phyloP scores from a whole-genome alignment of 371 early-diverging fungal species.

The Basidiobolus meristosporus region DNA sequence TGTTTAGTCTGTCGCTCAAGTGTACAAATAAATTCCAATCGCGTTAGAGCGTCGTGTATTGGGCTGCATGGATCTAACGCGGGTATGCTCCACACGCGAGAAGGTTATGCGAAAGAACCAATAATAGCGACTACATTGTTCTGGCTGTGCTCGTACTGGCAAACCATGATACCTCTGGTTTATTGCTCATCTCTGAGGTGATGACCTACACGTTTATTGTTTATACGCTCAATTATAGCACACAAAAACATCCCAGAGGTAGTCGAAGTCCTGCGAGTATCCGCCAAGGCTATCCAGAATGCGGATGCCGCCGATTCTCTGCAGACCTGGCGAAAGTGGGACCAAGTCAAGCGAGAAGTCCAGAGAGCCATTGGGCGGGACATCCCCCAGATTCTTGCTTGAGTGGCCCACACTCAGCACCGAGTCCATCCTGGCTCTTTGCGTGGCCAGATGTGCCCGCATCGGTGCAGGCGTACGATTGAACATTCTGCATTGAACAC shows the following conservation, averaged over 20 bases:
- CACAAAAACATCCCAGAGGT: slow-evolving; percentile 22
- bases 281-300: slow-evolving; percentile 40
- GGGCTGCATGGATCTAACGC: too few species aligned
- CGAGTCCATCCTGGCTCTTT: slow-evolving; percentile 60
- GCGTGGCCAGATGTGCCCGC: slow-evolving; percentile 42
- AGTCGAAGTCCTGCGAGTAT: slow-evolving; percentile 45
- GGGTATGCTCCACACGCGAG: too few species aligned
- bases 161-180: too few species aligned
- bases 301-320: slow-evolving; percentile 61
- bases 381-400: slow-evolving; percentile 38
- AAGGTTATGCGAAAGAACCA: too few species aligned
- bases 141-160: too few species aligned
- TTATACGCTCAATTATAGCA: too few species aligned
- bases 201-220: too few species aligned
- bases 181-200: too few species aligned
- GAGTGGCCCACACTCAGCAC: slow-evolving; percentile 58
- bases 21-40: too few species aligned
- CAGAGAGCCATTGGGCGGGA: slow-evolving; percentile 29
- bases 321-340: slow-evolving; percentile 66
- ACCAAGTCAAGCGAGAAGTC: slow-evolving; percentile 62
- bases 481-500: slow-evolving; percentile 14
- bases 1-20: too few species aligned
- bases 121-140: too few species aligned
- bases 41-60: too few species aligned
- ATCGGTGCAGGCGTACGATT: slow-evolving; percentile 7